phyloP scores from a whole-genome alignment of 2,329 filamentous ascomycete genomes.

The Nannizziopsis arthrosporioides region DNA sequence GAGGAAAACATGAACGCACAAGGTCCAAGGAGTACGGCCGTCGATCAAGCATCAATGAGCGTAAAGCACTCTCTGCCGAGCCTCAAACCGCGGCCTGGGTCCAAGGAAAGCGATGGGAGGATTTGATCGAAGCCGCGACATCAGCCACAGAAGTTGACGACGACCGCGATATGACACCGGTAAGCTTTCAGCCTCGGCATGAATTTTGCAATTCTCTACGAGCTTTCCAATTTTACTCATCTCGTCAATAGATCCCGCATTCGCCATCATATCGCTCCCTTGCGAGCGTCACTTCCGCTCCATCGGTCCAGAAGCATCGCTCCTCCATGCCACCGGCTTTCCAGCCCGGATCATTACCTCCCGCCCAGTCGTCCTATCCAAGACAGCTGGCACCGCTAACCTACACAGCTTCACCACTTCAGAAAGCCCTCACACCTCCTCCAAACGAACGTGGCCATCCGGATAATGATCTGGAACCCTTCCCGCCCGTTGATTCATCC shows the following conservation, averaged over 20 bases:
- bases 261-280: slow-evolving; percentile 32
- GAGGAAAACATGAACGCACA: slow-evolving; percentile 67
- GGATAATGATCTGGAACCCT: slow-evolving; percentile 58
- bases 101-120: slow-evolving; percentile 86
- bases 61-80: slow-evolving; percentile 79
- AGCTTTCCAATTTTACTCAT: neutral
- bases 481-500: slow-evolving; percentile 78
- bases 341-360: slow-evolving; percentile 37
- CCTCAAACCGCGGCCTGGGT: slow-evolving; percentile 59
- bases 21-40: slow-evolving; percentile 65
- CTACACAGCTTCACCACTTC: slow-evolving; percentile 81
- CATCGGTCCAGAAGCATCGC: slow-evolving; percentile 37
- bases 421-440: slow-evolving; percentile 81
- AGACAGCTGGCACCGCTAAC: slow-evolving; percentile 36
- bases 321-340: slow-evolving; percentile 52
- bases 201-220: neutral
- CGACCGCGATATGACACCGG: slow-evolving; percentile 73
- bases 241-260: slow-evolving; percentile 24
- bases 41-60: slow-evolving; percentile 59
- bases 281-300: slow-evolving; percentile 30
- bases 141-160: slow-evolving; percentile 85
- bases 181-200: slow-evolving; percentile 40
- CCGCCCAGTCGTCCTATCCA: slow-evolving; percentile 25
- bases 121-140: slow-evolving; percentile 86
- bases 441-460: slow-evolving; percentile 45